Conservation (phyloP, 1,284 basidiomycete genomes). For the Ganoderma lingzhi region DNA sequence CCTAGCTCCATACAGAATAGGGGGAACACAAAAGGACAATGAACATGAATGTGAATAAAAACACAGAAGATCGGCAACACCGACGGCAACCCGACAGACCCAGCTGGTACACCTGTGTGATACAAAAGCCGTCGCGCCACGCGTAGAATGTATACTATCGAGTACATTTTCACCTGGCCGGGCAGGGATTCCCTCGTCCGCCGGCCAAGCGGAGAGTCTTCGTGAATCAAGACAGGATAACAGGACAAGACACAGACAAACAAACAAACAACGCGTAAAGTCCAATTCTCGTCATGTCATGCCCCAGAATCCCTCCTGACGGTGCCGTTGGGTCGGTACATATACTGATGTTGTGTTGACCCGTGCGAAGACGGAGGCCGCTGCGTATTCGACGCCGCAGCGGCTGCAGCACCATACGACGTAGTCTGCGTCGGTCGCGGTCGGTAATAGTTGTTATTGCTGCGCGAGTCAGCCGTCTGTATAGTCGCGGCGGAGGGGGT, state of each 20-base stretch:
- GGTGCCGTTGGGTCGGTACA: constrained; percentile 53
- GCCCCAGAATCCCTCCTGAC: constrained; percentile 28
- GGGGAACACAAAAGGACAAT: constrained; percentile 33
- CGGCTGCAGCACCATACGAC: constrained; percentile 34
- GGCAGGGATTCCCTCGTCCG: constrained; percentile 6
- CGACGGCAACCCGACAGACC: constrained; percentile 21
- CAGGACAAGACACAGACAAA: neutral
- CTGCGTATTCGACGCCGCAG: constrained; percentile 33
- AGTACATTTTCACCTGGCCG: constrained; percentile 7
- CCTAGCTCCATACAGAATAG: constrained; percentile 26
- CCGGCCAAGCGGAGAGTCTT: neutral
- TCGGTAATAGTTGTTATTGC: constrained; percentile 45
- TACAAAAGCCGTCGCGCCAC: constrained; percentile 6
- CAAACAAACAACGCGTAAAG: neutral
- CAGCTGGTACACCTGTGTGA: neutral
- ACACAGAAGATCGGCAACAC: constrained; percentile 23
- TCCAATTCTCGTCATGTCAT: constrained; percentile 16
- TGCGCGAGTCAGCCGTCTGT: constrained; percentile 38
- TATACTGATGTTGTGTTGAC: constrained; percentile 50
- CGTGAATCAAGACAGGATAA: constrained; percentile 1
- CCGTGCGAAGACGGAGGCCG: constrained; percentile 45
- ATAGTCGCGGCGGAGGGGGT: constrained; percentile 28
- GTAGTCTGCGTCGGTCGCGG: constrained; percentile 40
- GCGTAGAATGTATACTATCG: neutral
- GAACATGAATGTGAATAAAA: constrained; percentile 35